Evolutionary conservation across 495 filamentous ascomycete species (phyloP).

Genomic region (Podospora conica): DNA sequence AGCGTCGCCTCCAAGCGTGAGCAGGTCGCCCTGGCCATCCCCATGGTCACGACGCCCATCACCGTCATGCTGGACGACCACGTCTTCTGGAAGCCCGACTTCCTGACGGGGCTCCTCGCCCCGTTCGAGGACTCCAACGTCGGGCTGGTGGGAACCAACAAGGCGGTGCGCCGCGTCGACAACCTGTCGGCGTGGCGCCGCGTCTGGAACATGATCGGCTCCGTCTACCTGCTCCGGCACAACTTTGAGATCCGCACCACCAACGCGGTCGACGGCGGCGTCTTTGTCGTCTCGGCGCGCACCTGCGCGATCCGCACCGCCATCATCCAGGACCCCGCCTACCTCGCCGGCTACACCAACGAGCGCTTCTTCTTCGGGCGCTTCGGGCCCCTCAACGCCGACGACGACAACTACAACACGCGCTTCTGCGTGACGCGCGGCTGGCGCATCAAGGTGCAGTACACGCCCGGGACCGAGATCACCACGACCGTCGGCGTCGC

Average conservation of each 20-base stretch:
- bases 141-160: constrained; percentile 50
- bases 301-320: constrained; percentile 44
- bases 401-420: constrained; percentile 67
- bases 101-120: constrained; percentile 40
- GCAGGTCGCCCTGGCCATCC: constrained; percentile 42
- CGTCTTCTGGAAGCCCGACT: constrained; percentile 45
- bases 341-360: constrained; percentile 47
- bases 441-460: constrained; percentile 59
- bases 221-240: constrained; percentile 49
- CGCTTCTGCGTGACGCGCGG: constrained; percentile 51
- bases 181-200: constrained; percentile 24
- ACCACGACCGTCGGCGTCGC: constrained; percentile 51
- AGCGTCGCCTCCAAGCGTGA: constrained; percentile 41
- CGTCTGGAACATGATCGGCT: constrained; percentile 49
- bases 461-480: constrained; percentile 50
- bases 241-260: constrained; percentile 53
- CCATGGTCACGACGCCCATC: constrained; percentile 39
- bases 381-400: constrained; percentile 48
- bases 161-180: constrained; percentile 36
- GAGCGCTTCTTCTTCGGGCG: constrained; percentile 49
- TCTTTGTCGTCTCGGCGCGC: constrained; percentile 50
- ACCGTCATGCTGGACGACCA: constrained; percentile 49
- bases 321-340: constrained; percentile 42
- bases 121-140: constrained; percentile 48
- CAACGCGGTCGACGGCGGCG: constrained; percentile 50